These are phyloP conservation scores for Neltuma alba DNA, from an alignment of 306 rosid species.

Conservation along the genomic window DNA sequence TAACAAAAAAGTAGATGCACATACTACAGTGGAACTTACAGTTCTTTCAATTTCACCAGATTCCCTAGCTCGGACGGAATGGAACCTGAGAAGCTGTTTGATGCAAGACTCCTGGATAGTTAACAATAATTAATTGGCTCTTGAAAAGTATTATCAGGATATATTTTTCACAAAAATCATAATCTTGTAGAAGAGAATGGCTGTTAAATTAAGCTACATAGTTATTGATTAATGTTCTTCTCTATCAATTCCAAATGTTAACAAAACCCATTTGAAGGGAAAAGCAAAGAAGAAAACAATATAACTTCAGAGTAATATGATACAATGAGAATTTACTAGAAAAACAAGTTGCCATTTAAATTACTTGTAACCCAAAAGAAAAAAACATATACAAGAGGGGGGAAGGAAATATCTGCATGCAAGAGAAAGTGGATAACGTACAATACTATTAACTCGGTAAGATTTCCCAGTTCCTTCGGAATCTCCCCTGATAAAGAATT, in stretches of 20 bases:
- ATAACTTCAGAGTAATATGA: not conserved
- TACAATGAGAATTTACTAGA: not conserved
- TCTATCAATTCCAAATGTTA: not conserved
- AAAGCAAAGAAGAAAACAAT: no score
- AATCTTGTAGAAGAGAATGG: not conserved
- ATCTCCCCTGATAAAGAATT: conserved; percentile 76
- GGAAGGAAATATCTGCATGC: not conserved
- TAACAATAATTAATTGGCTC: conserved; percentile 7
- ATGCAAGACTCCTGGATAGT: conserved; percentile 38
- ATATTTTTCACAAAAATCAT: not conserved
- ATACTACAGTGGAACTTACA: conserved; percentile 52
- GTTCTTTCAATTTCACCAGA: conserved; percentile 46
- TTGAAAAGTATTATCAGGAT: no score
- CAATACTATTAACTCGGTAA: conserved; percentile 49
- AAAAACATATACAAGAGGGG: not conserved
- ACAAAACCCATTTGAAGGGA: not conserved
- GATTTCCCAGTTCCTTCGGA: conserved; percentile 75
- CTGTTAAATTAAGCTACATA: not conserved
- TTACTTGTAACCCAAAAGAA: not conserved
- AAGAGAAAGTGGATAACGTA: conserved; percentile 37
- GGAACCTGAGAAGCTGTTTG: conserved; percentile 77
- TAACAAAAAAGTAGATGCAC: not conserved
- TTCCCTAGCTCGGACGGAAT: conserved; percentile 79
- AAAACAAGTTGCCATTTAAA: not conserved
- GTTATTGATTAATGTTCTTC: not conserved